phyloP scores from a whole-genome alignment of 768 basidiomycete species.

The Agaricus subrufescens region DNA sequence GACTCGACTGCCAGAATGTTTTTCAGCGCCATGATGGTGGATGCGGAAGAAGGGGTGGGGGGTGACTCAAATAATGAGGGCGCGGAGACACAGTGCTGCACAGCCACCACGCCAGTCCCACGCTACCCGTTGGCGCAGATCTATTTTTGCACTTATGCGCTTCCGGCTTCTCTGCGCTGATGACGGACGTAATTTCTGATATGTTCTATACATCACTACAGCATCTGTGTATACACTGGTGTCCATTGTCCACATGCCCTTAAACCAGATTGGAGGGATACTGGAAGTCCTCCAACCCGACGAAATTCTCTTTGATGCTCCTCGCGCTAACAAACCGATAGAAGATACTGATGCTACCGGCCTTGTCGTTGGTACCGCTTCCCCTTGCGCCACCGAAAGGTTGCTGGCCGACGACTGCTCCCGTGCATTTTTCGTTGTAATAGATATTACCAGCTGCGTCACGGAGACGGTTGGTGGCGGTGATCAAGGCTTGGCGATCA shows the following conservation, averaged over 20 bases:
- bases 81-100: constrained; percentile 1
- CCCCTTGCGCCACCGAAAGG: constrained; percentile 94
- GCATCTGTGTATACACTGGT: too few relatives aligned
- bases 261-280: constrained; percentile 88
- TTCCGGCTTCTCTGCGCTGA: too few relatives aligned
- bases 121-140: neutral
- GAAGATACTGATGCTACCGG: constrained; percentile 69
- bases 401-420: constrained; percentile 96
- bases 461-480: constrained; percentile 77
- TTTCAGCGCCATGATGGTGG: constrained; percentile 27
- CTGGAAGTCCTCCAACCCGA: constrained; percentile 68
- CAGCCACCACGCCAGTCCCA: constrained; percentile 10
- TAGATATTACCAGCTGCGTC: constrained; percentile 96
- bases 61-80: constrained; percentile 5
- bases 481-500: constrained; percentile 76
- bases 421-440: constrained; percentile 98
- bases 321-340: constrained; percentile 82
- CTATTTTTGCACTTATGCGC: too few relatives aligned
- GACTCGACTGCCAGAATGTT: constrained; percentile 22
- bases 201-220: neutral
- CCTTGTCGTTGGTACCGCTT: constrained; percentile 98
- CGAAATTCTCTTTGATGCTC: constrained; percentile 97
- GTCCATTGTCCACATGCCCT: constrained; percentile 8
- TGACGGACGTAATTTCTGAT: too few relatives aligned
- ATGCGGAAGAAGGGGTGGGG: constrained; percentile 14